Base-by-base conservation (phyloP, 2,329 filamentous ascomycete species). In the Penicillium sp. region DNA sequence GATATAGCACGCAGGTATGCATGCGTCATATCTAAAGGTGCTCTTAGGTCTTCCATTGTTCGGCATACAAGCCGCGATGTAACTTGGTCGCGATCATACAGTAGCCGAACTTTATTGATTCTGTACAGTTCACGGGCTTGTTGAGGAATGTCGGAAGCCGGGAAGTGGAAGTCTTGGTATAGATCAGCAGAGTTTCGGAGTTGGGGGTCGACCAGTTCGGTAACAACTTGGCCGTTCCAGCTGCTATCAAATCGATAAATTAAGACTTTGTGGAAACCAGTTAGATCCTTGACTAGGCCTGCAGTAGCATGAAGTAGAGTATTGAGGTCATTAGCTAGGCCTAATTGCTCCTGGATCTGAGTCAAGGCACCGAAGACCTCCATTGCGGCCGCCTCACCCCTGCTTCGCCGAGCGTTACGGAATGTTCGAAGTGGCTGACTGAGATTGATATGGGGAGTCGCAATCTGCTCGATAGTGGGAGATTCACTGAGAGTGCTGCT, bases 321-420 rank as follows among this genome's bases (percentile, higher is more conserved):
- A 1, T 92, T 87, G 1, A 96, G 77, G 58, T 83, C 88, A 0
- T 85, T 80, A 1, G 92, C 90, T 23, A 67, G 62, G 3, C 57
- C 62, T 5, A 96, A 79, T 71, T 96, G 92, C 66, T 96, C 91
- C 70, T 96, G 92, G 0, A 96, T 89, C 70, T 96, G 92, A 1
- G 90, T 91, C 85, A 96, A 90, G 62, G 96, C 92, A 72, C 95
- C 92, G 72, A 96, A 96, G 0, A 96, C 90, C 66, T 96, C 91
- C 91, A 96, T 95, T 0, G 90, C 93, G 0, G 90, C 90, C 4
- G 91, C 89, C 68, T 95, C 90, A 5, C 90, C 90, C 63, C 86
- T 85, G 48, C 88, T 81, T 67, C 90, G 91, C 10, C 91, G 84
- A 0, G 91, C 89, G 68, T 88, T 91, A 33, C 90, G 81, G 25